These are phyloP conservation scores for Carex parvula DNA, from an alignment of 176 grass and related monocot genomes.

Conservation along the genomic window DNA sequence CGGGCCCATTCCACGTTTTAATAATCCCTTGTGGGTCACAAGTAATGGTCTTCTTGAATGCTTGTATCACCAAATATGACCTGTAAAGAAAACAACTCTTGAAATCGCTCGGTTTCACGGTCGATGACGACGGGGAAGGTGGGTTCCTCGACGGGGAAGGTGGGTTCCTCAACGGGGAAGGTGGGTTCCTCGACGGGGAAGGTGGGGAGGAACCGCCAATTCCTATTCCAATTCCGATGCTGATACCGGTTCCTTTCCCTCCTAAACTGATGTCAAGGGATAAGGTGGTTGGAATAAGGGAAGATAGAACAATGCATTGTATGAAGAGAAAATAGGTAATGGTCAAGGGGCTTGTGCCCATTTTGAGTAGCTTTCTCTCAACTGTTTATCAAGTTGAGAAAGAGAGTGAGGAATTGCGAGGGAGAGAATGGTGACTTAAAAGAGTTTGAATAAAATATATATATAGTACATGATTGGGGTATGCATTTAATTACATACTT, in stretches of 20 bases:
- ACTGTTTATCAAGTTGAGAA: not conserved
- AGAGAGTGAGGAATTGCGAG: not conserved
- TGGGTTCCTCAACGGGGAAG: not conserved
- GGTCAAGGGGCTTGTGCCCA: constrained; percentile 18
- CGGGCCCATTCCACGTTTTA: constrained; percentile 34
- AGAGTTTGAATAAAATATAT: not conserved
- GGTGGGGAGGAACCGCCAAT: not conserved
- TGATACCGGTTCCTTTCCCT: constrained; percentile 15
- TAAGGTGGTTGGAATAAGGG: constrained; percentile 23
- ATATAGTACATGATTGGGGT: not conserved
- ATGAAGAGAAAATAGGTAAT: constrained; percentile 2
- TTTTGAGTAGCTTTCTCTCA: not conserved
- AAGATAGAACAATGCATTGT: constrained; percentile 30
- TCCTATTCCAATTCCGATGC: not conserved
- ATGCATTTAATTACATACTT: constrained; percentile 3
- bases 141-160: not conserved
- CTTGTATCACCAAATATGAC: constrained; percentile 64
- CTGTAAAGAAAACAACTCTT: constrained; percentile 48
- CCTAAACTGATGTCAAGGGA: constrained; percentile 25
- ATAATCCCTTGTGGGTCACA: constrained; percentile 42
- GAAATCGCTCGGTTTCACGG: constrained; percentile 47
- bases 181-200: not conserved
- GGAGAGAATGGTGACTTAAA: not conserved
- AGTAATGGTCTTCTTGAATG: constrained; percentile 48
- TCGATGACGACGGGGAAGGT: not conserved